Evolutionary conservation across 1,139 yeast genomes (phyloP), one percentile per base, ranked within the genome.

Genomic region (Saccharomycopsis hybrid): DNA sequence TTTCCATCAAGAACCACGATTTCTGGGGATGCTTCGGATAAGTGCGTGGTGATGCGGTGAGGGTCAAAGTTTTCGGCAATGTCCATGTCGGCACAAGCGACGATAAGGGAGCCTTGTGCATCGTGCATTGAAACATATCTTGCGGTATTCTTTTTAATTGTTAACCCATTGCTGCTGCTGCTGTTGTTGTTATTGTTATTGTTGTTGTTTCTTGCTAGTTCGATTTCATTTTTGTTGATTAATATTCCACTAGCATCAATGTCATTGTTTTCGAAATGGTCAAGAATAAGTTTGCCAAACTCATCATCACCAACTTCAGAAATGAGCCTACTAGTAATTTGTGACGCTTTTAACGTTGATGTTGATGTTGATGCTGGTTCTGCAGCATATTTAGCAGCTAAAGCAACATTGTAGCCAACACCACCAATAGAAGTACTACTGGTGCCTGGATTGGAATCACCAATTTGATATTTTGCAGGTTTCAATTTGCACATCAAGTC

Each of bases 31-130:
- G 66, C 58, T 13, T 59, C 41, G 0, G 52, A 53, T 2, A 80
- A 58, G 57, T 69, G 67, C 0, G 63, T 44, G 2, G 61, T 55
- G 2, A 84, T 70, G 54, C 74, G 74, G 0, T 63, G 63, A 0
- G 65, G 53, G 30, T 77, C 69, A 51, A 80, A 58, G 30, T 73
- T 68, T 57, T 85, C 87, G 18, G 83, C 69, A 9, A 84, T 77
- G 9, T 70, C 70, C 96, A 89, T 88, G 60, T 86, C 96, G 3
- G 96, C 92, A 62, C 89, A 81, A 0, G 96, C 95, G 13, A 85
- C 70, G 5, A 85, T 62, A 46, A 88, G 68, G 3, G 76, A 82
- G 1, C 96, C 96, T 2, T 67, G 60, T 0, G 59, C 55, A 52
- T 77, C 77, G 59, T 86, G 92, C 53, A 81, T 72, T 1, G 95